Evolutionary conservation across 768 basidiomycete genomes (phyloP).

Genomic region (Suillus sp.): DNA sequence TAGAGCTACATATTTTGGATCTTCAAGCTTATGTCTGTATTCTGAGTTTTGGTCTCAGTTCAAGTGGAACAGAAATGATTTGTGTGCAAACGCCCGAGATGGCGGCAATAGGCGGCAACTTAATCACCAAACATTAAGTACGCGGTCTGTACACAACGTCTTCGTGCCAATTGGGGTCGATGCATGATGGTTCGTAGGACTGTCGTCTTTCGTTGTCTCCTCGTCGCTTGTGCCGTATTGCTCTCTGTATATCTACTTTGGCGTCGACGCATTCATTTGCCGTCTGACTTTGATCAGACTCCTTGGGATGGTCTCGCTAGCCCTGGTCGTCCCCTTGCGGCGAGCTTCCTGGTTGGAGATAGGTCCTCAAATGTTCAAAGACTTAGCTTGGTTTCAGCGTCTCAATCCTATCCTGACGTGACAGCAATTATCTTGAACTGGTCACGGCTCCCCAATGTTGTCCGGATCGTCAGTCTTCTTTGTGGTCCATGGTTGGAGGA

Average conservation of each 20-base stretch:
- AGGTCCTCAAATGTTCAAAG: not conserved
- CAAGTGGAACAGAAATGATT: not conserved
- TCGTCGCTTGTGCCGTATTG: not conserved
- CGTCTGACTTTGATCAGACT: not conserved
- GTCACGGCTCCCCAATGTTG: slow-evolving; percentile 64
- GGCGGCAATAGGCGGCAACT: not conserved
- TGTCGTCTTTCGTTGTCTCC: not conserved
- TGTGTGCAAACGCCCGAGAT: not conserved
- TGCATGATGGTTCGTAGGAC: slow-evolving; percentile 6
- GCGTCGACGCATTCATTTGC: not conserved
- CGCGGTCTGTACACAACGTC: not conserved
- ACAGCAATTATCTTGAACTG: slow-evolving; percentile 68
- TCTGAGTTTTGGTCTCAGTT: not conserved
- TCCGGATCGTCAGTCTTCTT: slow-evolving; percentile 52
- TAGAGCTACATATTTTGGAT: not conserved
- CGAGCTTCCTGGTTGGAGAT: slow-evolving; percentile 20
- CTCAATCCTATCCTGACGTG: slow-evolving; percentile 38
- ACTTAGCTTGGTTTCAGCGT: not conserved
- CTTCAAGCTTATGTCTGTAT: not conserved
- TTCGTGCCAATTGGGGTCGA: not conserved
- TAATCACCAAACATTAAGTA: not conserved
- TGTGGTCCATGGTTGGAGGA: slow-evolving; percentile 49
- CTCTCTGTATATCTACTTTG: not conserved
- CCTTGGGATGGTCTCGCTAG: slow-evolving; percentile 19
- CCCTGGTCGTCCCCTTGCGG: slow-evolving; percentile 19